A percentile compares a stretch with the other conserved stretches of the same genome.
Conservation (phyloP, 2,329 filamentous ascomycete species). For the Eutypella sp. region DNA sequence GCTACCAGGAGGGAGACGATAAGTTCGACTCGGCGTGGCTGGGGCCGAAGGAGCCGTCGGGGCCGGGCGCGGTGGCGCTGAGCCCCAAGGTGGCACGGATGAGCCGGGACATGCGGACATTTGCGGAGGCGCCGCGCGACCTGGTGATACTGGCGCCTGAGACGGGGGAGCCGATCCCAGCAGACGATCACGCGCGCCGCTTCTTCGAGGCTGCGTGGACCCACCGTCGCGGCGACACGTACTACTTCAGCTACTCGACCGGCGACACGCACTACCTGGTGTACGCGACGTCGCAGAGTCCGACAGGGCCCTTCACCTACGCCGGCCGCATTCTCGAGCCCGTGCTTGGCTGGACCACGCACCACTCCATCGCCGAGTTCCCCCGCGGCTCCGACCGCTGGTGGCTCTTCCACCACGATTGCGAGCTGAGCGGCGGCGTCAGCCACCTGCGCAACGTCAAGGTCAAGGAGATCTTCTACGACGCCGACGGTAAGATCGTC, state of each 20-base stretch:
- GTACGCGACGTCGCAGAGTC: conserved; percentile 61
- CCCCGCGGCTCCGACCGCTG: conserved; percentile 62
- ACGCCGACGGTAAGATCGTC: conserved; percentile 58
- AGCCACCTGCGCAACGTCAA: conserved; percentile 71
- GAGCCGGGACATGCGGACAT: conserved; percentile 59
- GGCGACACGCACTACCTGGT: conserved; percentile 72
- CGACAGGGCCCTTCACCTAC: conserved; percentile 69
- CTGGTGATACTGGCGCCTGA: conserved; percentile 60
- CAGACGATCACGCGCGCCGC: conserved; percentile 66
- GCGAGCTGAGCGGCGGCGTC: conserved; percentile 61
- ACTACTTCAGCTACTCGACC: conserved; percentile 75
- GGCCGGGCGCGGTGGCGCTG: conserved; percentile 52
- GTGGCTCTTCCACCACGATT: conserved; percentile 76
- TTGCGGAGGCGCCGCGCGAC: conserved; percentile 52
- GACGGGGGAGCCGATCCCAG: conserved; percentile 52
- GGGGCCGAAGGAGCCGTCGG: conserved; percentile 55
- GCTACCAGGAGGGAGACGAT: conserved; percentile 54
- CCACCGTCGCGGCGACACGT: conserved; percentile 64
- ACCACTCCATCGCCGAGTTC: conserved; percentile 74
- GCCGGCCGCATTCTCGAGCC: conserved; percentile 67
- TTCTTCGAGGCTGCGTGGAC: conserved; percentile 82
- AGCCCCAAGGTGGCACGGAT: conserved; percentile 63
- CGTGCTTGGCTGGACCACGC: conserved; percentile 76
- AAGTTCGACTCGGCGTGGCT: conserved; percentile 50
- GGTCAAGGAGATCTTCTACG: conserved; percentile 69